A percentile compares a stretch with the other conserved stretches of the same genome.
Evolutionary conservation across 257 asterid species (phyloP).

Genomic region (Cruciata laevipes): DNA sequence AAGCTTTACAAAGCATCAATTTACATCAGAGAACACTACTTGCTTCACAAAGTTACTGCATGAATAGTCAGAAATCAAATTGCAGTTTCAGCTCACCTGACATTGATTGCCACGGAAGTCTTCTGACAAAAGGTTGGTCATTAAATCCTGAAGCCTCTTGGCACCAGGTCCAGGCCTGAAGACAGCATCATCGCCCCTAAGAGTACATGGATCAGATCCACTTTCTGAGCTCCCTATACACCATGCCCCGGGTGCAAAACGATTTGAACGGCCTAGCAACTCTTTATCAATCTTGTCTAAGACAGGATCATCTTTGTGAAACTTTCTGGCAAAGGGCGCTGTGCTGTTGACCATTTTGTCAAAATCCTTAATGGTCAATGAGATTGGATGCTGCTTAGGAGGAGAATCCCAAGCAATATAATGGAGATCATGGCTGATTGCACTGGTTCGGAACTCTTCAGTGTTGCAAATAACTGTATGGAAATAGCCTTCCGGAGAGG

Average conservation of each 20-base stretch:
- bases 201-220: constrained; percentile 65
- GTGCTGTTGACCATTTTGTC: constrained; percentile 82
- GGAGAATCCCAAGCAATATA: constrained; percentile 98
- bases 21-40: constrained; percentile 45
- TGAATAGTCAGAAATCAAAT: neutral
- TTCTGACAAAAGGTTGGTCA: constrained; percentile 50
- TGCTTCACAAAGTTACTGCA: constrained; percentile 14
- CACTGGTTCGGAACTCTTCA: constrained; percentile 57
- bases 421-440: constrained; percentile 86
- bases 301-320: constrained; percentile 72
- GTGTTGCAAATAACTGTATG: constrained; percentile 93
- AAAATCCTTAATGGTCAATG: constrained; percentile 58
- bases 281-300: constrained; percentile 78
- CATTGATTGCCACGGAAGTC: constrained; percentile 54
- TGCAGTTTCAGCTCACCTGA: constrained; percentile 27
- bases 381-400: constrained; percentile 92
- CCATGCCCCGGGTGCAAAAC: constrained; percentile 86
- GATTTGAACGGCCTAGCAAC: constrained; percentile 58
- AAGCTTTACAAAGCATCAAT: constrained; percentile 27
- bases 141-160: constrained; percentile 47
- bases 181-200: constrained; percentile 63
- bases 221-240: constrained; percentile 61
- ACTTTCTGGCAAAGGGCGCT: constrained; percentile 86
- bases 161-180: constrained; percentile 82
- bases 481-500: constrained; percentile 96